Percentiles rank a stretch among this genome's conserved stretches.
Evolutionary conservation across 192 early-diverging fungal species (phyloP).

Genomic region (Entomortierella lignicola): DNA sequence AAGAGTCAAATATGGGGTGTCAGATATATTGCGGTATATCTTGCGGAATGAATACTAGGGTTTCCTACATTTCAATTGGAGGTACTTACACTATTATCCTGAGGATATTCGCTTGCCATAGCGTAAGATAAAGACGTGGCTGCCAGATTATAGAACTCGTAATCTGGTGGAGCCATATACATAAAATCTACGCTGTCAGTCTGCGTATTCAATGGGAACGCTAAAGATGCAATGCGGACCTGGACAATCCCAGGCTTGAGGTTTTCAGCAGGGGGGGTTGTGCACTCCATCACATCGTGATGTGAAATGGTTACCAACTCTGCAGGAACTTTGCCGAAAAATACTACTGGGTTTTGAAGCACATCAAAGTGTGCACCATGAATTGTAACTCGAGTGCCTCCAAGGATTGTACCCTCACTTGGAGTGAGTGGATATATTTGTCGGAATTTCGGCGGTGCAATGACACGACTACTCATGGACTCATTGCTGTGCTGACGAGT

Average conservation of each 20-base stretch:
- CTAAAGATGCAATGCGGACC: constrained; percentile 32
- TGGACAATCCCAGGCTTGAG: constrained; percentile 48
- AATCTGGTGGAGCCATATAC: constrained; percentile 51
- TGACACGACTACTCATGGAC: constrained; percentile 4
- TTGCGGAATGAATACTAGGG: too few relatives aligned
- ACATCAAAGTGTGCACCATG: constrained; percentile 48
- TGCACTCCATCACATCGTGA: constrained; percentile 54
- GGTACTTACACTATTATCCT: constrained; percentile 39
- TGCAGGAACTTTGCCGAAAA: constrained; percentile 46
- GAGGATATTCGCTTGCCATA: constrained; percentile 47
- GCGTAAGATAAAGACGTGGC: constrained; percentile 43
- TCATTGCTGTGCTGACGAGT: not conserved
- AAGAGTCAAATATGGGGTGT: too few relatives aligned
- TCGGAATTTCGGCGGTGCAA: constrained; percentile 42
- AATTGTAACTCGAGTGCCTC: constrained; percentile 50
- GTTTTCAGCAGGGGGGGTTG: constrained; percentile 46
- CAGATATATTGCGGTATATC: too few relatives aligned
- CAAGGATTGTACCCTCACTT: constrained; percentile 43
- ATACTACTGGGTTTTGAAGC: constrained; percentile 51
- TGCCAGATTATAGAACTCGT: constrained; percentile 49
- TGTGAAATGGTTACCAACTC: constrained; percentile 52
- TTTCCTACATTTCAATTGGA: too few relatives aligned
- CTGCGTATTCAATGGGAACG: constrained; percentile 21
- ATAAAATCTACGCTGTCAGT: constrained; percentile 42
- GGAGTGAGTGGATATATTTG: constrained; percentile 46